Conservation (phyloP, 768 basidiomycete genomes). For the Boletus reticulatus region DNA sequence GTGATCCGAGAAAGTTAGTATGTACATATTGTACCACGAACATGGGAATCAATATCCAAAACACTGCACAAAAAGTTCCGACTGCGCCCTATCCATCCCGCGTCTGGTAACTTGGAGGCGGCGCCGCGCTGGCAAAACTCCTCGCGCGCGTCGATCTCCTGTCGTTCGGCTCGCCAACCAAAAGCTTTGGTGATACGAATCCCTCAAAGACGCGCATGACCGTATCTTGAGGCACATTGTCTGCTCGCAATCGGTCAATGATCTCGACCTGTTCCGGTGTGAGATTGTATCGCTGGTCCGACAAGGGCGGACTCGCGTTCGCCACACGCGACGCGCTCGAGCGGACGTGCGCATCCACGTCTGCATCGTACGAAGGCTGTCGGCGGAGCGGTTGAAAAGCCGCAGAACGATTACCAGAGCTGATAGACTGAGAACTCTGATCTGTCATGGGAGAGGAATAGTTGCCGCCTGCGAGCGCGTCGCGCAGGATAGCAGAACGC, state of each 20-base stretch:
- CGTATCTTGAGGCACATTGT: slow-evolving; percentile 13
- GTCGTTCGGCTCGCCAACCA: not conserved
- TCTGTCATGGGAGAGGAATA: not conserved
- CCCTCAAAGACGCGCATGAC: slow-evolving; percentile 15
- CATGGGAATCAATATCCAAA: no score
- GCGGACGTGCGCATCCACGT: not conserved
- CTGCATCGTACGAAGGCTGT: not conserved
- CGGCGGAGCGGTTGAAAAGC: slow-evolving; percentile 5
- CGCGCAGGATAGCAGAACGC: slow-evolving; percentile 14
- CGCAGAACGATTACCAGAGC: not conserved
- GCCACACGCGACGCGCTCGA: not conserved
- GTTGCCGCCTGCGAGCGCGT: slow-evolving; percentile 4
- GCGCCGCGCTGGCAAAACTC: slow-evolving; percentile 5
- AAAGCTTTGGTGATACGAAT: not conserved
- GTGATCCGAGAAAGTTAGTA: not conserved
- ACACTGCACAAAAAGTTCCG: not conserved
- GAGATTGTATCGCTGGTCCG: slow-evolving; percentile 4
- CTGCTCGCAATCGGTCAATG: slow-evolving; percentile 7
- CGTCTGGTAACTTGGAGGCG: slow-evolving; percentile 22
- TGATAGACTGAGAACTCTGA: not conserved
- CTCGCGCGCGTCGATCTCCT: not conserved
- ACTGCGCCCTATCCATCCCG: not conserved
- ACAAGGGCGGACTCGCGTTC: not conserved
- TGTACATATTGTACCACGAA: no score
- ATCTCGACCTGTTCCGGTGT: slow-evolving; percentile 13